phyloP scores from a whole-genome alignment of 768 basidiomycete species.

The Pleurotus salmoneostramineus region DNA sequence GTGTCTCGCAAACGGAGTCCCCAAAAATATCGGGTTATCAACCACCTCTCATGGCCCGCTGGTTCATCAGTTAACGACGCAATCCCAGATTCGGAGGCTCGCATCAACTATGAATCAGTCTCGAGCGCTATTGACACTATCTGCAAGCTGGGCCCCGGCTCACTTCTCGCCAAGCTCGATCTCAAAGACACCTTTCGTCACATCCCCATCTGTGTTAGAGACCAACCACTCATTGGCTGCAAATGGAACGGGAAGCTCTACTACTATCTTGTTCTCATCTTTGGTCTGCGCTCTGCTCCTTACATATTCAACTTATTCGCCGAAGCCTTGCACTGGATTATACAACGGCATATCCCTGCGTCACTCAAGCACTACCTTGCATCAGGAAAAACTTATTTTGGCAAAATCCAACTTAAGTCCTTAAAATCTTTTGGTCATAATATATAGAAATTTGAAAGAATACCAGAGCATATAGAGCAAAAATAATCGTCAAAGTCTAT shows the following conservation, averaged over 20 bases:
- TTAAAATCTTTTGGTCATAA: constrained; percentile 3
- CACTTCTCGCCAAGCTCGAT: not conserved
- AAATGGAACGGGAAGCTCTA: constrained; percentile 1
- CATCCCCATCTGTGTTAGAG: constrained; percentile 13
- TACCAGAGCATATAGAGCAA: too few relatives aligned
- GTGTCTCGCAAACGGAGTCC: constrained; percentile 19
- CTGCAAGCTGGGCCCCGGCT: not conserved
- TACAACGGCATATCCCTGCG: constrained; percentile 26
- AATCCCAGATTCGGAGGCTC: constrained; percentile 2
- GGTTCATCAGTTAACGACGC: constrained; percentile 7
- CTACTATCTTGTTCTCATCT: constrained; percentile 12
- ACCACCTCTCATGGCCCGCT: constrained; percentile 7
- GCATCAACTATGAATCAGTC: not conserved
- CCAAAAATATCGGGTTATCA: constrained; percentile 9
- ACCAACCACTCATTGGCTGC: constrained; percentile 15
- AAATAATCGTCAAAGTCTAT: too few relatives aligned
- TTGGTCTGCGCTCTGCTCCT: constrained; percentile 2
- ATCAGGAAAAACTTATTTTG: too few relatives aligned
- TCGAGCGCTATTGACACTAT: not conserved
- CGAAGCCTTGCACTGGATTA: constrained; percentile 37
- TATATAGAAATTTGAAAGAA: too few relatives aligned
- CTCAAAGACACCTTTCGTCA: constrained; percentile 13
- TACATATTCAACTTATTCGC: constrained; percentile 38
- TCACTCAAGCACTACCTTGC: constrained; percentile 26
- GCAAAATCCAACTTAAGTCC: too few relatives aligned